Percentiles rank a stretch among this genome's conserved stretches.
Evolutionary conservation across 495 filamentous ascomycete genomes (phyloP).

Genomic region (Hypoxylon trugodes): DNA sequence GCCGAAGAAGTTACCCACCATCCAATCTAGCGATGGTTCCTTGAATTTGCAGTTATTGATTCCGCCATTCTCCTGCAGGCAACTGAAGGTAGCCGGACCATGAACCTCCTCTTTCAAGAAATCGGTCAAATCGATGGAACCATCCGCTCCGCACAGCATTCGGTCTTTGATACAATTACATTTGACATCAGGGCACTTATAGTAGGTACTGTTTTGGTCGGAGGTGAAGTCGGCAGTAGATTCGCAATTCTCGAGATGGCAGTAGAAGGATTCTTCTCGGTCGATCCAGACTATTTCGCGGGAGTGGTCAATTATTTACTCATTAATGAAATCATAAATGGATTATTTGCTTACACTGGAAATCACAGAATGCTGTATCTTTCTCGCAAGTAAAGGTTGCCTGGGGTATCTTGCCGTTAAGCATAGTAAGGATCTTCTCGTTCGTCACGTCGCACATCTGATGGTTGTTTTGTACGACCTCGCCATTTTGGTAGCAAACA

Average conservation of each 20-base stretch:
- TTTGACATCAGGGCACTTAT: conserved; percentile 81
- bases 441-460: conserved; percentile 99
- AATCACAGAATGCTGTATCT: conserved; percentile 79
- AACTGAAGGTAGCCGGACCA: conserved; percentile 85
- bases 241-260: conserved; percentile 80
- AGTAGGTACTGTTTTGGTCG: conserved; percentile 80
- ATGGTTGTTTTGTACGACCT: conserved; percentile 91
- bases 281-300: conserved; percentile 83
- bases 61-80: conserved; percentile 68
- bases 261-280: conserved; percentile 94
- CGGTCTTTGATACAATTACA: conserved; percentile 91
- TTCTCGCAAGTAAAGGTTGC: conserved; percentile 92
- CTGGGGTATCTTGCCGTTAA: conserved; percentile 84
- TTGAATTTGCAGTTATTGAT: conserved; percentile 77
- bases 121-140: conserved; percentile 89
- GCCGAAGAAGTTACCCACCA: conserved; percentile 89
- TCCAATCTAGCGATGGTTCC: conserved; percentile 87
- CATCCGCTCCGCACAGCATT: conserved; percentile 90
- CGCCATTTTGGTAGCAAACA: conserved; percentile 89
- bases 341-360: conserved; percentile 83
- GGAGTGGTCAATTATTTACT: conserved; percentile 48
- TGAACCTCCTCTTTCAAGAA: conserved; percentile 82
- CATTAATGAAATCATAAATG: background rate
- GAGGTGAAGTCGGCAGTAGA: conserved; percentile 73
- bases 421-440: conserved; percentile 83